A percentile compares a stretch with the other conserved stretches of the same genome.
These are phyloP conservation scores for Cucurbita pepo DNA, from an alignment of 306 rosid genomes.

Conservation along the genomic window DNA sequence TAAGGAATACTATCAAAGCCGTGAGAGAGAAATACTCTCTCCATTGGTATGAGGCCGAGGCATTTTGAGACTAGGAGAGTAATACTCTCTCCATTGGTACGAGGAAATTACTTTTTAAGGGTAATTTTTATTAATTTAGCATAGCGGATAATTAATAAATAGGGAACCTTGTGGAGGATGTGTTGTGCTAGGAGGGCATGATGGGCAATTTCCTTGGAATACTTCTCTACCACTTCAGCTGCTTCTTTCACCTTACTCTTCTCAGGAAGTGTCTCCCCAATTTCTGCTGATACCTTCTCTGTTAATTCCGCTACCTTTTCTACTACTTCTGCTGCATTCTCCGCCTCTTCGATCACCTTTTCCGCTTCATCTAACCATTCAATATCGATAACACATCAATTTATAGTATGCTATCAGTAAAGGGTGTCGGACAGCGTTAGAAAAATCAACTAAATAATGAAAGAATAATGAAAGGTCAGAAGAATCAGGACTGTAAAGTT, in stretches of 20 bases:
- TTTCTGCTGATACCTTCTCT: neutral
- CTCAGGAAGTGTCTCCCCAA: neutral
- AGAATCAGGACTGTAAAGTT: too few species aligned
- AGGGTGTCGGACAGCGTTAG: too few species aligned
- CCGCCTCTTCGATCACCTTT: neutral
- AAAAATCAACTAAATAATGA: too few species aligned
- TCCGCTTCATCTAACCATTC: neutral
- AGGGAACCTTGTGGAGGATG: neutral
- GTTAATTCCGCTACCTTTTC: slow-evolving; percentile 3
- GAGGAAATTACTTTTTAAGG: too few species aligned
- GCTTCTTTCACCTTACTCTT: neutral
- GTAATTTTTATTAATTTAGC: too few species aligned
- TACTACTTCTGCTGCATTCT: neutral
- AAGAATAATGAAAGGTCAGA: too few species aligned
- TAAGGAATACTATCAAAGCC: too few species aligned
- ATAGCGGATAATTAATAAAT: too few species aligned
- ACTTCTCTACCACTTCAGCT: neutral
- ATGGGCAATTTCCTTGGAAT: neutral
- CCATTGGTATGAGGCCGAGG: too few species aligned
- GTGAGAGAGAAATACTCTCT: too few species aligned
- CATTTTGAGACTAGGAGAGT: too few species aligned
- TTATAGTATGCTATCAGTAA: neutral
- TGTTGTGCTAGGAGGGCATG: slow-evolving; percentile 2
- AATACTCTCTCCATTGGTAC: too few species aligned
- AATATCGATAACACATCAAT: neutral